phyloP scores from a whole-genome alignment of 192 early-diverging fungal species.

The Coemansia sp. region DNA sequence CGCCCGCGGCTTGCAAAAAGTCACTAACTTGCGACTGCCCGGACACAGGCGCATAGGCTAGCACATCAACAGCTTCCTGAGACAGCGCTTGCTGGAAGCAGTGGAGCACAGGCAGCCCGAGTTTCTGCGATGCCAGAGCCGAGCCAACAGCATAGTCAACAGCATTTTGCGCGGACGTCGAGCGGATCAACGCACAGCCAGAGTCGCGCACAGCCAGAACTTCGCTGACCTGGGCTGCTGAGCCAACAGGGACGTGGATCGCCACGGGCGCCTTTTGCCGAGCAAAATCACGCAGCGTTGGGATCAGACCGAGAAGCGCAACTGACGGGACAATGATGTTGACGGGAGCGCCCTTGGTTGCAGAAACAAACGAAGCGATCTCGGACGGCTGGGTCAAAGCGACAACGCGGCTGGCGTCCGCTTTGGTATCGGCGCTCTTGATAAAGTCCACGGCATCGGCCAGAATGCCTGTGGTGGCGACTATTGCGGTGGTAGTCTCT shows the following conservation, averaged over 20 bases:
- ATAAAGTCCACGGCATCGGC: slow-evolving; percentile 17
- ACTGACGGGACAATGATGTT: slow-evolving; percentile 22
- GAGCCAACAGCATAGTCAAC: slow-evolving; percentile 83
- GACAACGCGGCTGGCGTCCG: slow-evolving; percentile 6
- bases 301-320: slow-evolving; percentile 39
- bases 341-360: not conserved
- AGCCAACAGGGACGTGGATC: slow-evolving; percentile 32
- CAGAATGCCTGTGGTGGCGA: not conserved
- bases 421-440: not conserved
- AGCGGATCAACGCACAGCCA: slow-evolving; percentile 79
- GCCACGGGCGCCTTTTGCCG: slow-evolving; percentile 27
- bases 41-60: slow-evolving; percentile 33
- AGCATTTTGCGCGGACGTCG: slow-evolving; percentile 75
- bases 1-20: slow-evolving; percentile 24
- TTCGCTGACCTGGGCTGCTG: slow-evolving; percentile 53
- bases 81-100: slow-evolving; percentile 53
- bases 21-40: slow-evolving; percentile 50
- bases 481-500: slow-evolving; percentile 26
- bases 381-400: slow-evolving; percentile 24
- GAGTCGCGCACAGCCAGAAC: slow-evolving; percentile 75
- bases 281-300: slow-evolving; percentile 34
- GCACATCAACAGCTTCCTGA: slow-evolving; percentile 26
- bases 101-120: slow-evolving; percentile 66
- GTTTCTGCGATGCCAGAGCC: slow-evolving; percentile 68
- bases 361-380: slow-evolving; percentile 15